Evolutionary conservation across 768 basidiomycete genomes (phyloP), one percentile per base, ranked within the genome.

Genomic region (Tricholoma matsutake): DNA sequence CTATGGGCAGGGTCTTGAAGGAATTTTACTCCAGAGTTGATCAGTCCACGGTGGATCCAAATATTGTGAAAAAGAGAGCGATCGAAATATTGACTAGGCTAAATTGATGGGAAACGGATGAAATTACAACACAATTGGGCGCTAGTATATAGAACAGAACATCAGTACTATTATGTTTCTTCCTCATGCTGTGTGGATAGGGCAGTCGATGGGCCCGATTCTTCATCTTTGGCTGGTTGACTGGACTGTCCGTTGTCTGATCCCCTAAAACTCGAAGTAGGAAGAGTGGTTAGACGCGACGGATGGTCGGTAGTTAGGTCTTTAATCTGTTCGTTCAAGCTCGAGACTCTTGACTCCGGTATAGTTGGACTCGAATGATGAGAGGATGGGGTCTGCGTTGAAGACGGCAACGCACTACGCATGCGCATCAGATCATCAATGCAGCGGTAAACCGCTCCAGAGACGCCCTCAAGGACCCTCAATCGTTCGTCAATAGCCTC

Each of bases 401-500:
- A 63, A 29, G 74, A 64, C 14, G 89, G 88, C 32, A 94, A 74
- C n/a, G 84, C 79, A 66, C 91, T 92, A 64, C 90, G 77, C 70
- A 93, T 78, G 65, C 85, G 78, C 71, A 88, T 82, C 62, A 97
- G 79, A 65, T 97, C 92, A 64, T 91, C 88, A 57, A 92, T 82
- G 66, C 92, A 88, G 18, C 81, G 80, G 69, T 84, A 85, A n/a
- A 94, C 78, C 3, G 86, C 82, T 37, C 79, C 79, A 39, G 93
- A 91, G 39, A 96, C 88, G 16, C 86, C 83, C 73, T 94, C 88
- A 37, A 98, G 75, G 39, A 93, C 81, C 45, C 86, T 80, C 62
- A 98, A 73, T 58, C 93, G 83, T 67, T 94, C 92, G 64, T 95
- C 92, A 54, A 97, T 89, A 6, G 89, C 89, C 64, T 91, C 89